phyloP scores from a whole-genome alignment of 2,329 filamentous ascomycete species.

The Aspergillus bombycis region DNA sequence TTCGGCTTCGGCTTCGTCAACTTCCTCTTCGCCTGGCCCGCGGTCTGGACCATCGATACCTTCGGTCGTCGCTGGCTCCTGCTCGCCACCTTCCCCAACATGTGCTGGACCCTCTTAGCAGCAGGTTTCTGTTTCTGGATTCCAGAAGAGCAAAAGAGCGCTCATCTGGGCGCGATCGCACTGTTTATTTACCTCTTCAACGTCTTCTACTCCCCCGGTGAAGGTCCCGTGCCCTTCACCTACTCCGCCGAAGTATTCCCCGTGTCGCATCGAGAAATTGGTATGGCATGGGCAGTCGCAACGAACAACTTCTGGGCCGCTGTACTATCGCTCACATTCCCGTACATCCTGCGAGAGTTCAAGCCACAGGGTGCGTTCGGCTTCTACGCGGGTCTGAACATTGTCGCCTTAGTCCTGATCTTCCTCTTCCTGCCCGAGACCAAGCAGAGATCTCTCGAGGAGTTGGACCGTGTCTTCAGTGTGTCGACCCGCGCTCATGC shows the following conservation, averaged over 20 bases:
- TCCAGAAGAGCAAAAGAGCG: conserved; percentile 36
- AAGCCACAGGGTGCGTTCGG: conserved; percentile 60
- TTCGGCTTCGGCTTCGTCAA: conserved; percentile 70
- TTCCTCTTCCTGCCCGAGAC: conserved; percentile 64
- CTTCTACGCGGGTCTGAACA: conserved; percentile 64
- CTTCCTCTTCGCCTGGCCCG: conserved; percentile 66
- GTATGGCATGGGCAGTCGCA: conserved; percentile 50
- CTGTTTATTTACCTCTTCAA: conserved; percentile 68
- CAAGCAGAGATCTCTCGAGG: conserved; percentile 57
- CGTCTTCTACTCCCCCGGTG: conserved; percentile 66
- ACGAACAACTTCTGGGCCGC: conserved; percentile 54
- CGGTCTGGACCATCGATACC: conserved; percentile 68
- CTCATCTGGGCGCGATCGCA: conserved; percentile 58
- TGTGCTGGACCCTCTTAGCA: conserved; percentile 67
- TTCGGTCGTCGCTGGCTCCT: conserved; percentile 66
- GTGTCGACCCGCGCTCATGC: conserved; percentile 62
- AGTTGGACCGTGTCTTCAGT: conserved; percentile 62
- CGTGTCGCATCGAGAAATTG: conserved; percentile 57
- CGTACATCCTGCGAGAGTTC: conserved; percentile 51
- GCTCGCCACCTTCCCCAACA: conserved; percentile 68
- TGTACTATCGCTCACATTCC: conserved; percentile 54
- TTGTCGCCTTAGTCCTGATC: conserved; percentile 64
- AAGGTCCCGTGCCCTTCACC: conserved; percentile 59
- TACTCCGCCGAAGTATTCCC: conserved; percentile 61
- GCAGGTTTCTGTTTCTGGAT: conserved; percentile 63